These are phyloP conservation scores for Pseudopithomyces maydicus DNA, from an alignment of 2,329 filamentous ascomycete genomes.

Conservation along the genomic window DNA sequence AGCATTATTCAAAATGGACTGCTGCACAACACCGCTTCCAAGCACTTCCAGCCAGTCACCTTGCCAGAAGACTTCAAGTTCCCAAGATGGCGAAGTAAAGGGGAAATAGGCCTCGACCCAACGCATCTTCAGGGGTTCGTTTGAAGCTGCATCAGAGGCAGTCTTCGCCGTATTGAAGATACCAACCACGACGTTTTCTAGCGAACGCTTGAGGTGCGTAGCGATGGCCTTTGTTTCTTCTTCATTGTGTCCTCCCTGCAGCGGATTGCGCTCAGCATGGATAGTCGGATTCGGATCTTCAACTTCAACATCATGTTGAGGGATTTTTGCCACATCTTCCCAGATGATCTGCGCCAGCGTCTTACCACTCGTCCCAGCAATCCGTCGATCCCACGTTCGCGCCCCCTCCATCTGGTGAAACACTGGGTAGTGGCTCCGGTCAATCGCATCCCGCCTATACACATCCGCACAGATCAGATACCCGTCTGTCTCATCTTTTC, in stretches of 20 bases:
- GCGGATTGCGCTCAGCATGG: slow-evolving; percentile 78
- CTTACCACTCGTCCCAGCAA: slow-evolving; percentile 52
- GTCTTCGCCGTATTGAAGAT: slow-evolving; percentile 80
- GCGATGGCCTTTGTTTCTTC: slow-evolving; percentile 83
- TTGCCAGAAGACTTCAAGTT: slow-evolving; percentile 92
- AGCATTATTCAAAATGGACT: slow-evolving; percentile 78
- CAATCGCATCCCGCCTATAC: slow-evolving; percentile 92
- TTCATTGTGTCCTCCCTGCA: slow-evolving; percentile 75
- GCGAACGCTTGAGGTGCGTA: slow-evolving; percentile 82
- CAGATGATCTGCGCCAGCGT: slow-evolving; percentile 67
- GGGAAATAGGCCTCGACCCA: slow-evolving; percentile 99
- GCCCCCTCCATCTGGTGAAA: slow-evolving; percentile 99
- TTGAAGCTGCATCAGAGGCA: slow-evolving; percentile 50
- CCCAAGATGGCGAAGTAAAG: slow-evolving; percentile 94
- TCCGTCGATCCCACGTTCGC: slow-evolving; percentile 78
- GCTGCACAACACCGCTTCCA: slow-evolving; percentile 88
- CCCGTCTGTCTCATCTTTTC: slow-evolving; percentile 72
- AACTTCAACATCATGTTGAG: slow-evolving; percentile 74
- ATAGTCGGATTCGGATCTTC: slow-evolving; percentile 82
- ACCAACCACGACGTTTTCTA: slow-evolving; percentile 88
- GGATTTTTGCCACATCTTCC: slow-evolving; percentile 72
- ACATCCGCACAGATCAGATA: slow-evolving; percentile 95
- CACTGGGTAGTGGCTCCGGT: slow-evolving; percentile 91
- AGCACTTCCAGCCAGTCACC: slow-evolving; percentile 96
- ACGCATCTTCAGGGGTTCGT: slow-evolving; percentile 78